Conservation (phyloP, 345 rosid genomes). For the Heritiera littoralis region DNA sequence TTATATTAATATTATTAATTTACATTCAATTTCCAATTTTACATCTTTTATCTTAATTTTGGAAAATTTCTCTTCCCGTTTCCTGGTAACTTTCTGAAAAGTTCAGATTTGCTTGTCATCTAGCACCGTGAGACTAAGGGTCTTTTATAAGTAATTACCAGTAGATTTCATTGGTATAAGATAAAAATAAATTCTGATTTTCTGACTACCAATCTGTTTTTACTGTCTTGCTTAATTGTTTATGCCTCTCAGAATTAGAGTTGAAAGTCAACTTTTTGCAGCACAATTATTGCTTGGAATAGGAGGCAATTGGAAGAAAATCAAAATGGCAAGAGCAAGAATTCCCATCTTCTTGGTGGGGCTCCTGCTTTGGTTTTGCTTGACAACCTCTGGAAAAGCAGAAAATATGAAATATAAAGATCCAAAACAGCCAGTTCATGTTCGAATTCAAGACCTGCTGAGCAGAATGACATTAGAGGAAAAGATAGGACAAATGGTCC, state of each 20-base stretch:
- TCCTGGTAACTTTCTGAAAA: too few relatives aligned
- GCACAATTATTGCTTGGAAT: not conserved
- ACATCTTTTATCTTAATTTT: not conserved
- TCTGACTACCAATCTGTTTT: not conserved
- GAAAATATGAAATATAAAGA: constrained; percentile 45
- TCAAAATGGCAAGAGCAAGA: constrained; percentile 18
- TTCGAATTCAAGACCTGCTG: constrained; percentile 48
- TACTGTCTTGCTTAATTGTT: not conserved
- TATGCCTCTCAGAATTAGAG: not conserved
- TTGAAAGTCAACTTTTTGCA: not conserved
- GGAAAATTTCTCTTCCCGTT: not conserved
- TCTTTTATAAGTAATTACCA: not conserved
- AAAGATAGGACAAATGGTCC: constrained; percentile 63
- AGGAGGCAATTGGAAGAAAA: not conserved
- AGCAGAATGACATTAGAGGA: constrained; percentile 55
- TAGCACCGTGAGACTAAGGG: not conserved
- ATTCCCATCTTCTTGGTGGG: constrained; percentile 5
- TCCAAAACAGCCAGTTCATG: constrained; percentile 39
- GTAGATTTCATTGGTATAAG: not conserved
- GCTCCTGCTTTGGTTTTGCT: constrained; percentile 18
- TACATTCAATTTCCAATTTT: not conserved
- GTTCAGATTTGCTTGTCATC: not conserved
- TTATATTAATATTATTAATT: not conserved
- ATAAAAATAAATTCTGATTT: too few relatives aligned
- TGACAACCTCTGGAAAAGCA: constrained; percentile 1